Evolutionary conservation across 805 yeast species (phyloP).

Genomic region (Cyberlindnera euphorbiiphila): DNA sequence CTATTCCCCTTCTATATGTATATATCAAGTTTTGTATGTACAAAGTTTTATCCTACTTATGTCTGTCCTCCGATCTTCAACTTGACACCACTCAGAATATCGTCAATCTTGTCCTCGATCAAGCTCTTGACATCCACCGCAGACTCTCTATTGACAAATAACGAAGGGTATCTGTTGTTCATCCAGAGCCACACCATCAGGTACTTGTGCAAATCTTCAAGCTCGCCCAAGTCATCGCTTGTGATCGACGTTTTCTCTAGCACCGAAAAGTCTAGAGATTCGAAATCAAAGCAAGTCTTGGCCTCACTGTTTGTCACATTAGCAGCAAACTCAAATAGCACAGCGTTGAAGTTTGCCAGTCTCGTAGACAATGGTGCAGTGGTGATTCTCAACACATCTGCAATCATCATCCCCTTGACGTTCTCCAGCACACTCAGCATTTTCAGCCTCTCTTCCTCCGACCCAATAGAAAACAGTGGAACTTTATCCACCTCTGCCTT

Average conservation of each 20-base stretch:
- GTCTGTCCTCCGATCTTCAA: slow-evolving; percentile 5
- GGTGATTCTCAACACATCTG: slow-evolving; percentile 53
- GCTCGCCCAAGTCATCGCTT: slow-evolving; percentile 23
- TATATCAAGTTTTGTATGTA: slow-evolving; percentile 1
- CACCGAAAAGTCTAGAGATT: slow-evolving; percentile 16
- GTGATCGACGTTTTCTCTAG: slow-evolving; percentile 4
- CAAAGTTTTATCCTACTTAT: no score
- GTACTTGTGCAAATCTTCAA: slow-evolving; percentile 65
- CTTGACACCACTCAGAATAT: slow-evolving; percentile 26
- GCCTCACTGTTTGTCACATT: slow-evolving; percentile 36
- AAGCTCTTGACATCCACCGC: slow-evolving; percentile 66
- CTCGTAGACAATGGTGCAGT: slow-evolving; percentile 57
- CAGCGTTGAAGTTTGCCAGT: slow-evolving; percentile 40
- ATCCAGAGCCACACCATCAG: slow-evolving; percentile 79
- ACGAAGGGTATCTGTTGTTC: slow-evolving; percentile 78
- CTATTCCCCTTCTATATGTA: neutral
- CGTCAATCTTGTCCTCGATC: slow-evolving; percentile 52
- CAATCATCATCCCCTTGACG: slow-evolving; percentile 41
- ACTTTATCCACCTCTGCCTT: slow-evolving; percentile 35
- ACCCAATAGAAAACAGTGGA: slow-evolving; percentile 34
- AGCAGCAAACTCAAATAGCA: slow-evolving; percentile 50
- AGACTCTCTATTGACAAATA: slow-evolving; percentile 70
- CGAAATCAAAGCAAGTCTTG: slow-evolving; percentile 51
- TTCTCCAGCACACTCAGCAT: slow-evolving; percentile 41
- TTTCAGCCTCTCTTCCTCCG: slow-evolving; percentile 32